Base-by-base conservation (phyloP, 176 grass and related monocot species). In the Stipa capillata region DNA sequence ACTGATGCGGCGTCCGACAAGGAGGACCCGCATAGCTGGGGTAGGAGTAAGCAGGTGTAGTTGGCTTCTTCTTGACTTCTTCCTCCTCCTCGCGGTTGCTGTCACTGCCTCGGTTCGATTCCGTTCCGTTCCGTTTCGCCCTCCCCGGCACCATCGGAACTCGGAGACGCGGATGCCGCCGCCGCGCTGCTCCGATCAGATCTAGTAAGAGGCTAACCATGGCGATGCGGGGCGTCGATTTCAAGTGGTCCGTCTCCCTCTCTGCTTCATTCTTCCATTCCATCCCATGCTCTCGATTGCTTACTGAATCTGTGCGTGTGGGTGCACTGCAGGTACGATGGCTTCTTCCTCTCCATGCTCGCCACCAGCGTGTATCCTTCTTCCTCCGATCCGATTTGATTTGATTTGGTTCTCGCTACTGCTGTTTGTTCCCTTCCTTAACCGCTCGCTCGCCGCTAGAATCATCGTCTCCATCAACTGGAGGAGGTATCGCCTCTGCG, bases 391-490 rank as follows among this genome's bases (percentile, higher is more conserved):
- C n/a, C n/a, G n/a, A n/a, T n/a, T n/a, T n/a, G n/a, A n/a, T n/a
- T n/a, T n/a, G n/a, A n/a, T n/a, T n/a, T n/a, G n/a, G n/a, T n/a
- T n/a, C n/a, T n/a, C n/a, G n/a, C n/a, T n/a, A n/a, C n/a, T n/a
- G n/a, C n/a, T 23, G 2, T 31, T 60, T 33, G 28, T 72, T 50
- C 51, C 10, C n/a, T 44, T 81, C 45, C 65, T 69, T 67, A 49
- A 66, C 83, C 18, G 72, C 24, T 56, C 25, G n/a, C n/a, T n/a
- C n/a, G n/a, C n/a, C n/a, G n/a, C 14, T 35, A 73, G 97, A 81
- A 89, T 99, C 44, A 99, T 99, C 16, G 88, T 99, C 5, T 99
- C 97, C 61, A 93, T 99, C 86, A 99, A 99, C 54, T 99, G 97
- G 97, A 93, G 85, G 82, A 87, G 86, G 60, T 99, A 91, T 83